Conservation (phyloP, 345 rosid species). For the Gossypium stocksii region DNA sequence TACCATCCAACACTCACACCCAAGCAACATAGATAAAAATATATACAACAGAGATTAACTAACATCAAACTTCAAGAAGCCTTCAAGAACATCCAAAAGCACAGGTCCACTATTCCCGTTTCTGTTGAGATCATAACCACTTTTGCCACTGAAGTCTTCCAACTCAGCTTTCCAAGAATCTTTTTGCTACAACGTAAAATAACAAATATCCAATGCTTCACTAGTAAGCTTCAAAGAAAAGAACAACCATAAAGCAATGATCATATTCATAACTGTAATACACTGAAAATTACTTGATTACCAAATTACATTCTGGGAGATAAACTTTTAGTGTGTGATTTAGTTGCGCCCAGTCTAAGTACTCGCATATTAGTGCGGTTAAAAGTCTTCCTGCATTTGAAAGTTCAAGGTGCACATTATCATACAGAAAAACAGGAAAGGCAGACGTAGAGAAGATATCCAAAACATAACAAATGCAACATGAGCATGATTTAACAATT, state of each 20-base stretch:
- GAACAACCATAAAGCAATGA: constrained; percentile 1
- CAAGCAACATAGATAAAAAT: not conserved
- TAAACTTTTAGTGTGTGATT: constrained; percentile 83
- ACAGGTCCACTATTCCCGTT: constrained; percentile 87
- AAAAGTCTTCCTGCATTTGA: constrained; percentile 71
- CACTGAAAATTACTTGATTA: constrained; percentile 46
- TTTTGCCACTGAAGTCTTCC: constrained; percentile 72
- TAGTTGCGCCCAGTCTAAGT: constrained; percentile 94
- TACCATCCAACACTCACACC: too few species aligned
- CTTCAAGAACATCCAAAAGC: constrained; percentile 89
- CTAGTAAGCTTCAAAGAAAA: not conserved
- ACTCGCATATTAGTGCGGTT: constrained; percentile 80
- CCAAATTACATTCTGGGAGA: constrained; percentile 97
- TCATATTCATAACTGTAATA: constrained; percentile 4
- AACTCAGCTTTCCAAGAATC: constrained; percentile 88
- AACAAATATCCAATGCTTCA: constrained; percentile 8
- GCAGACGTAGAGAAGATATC: not conserved
- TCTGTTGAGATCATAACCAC: constrained; percentile 74
- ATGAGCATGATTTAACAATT: not conserved
- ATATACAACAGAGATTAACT: constrained; percentile 10
- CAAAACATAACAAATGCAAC: not conserved
- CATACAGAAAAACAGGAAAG: not conserved
- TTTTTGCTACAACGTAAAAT: constrained; percentile 54
- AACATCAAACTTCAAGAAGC: constrained; percentile 89
- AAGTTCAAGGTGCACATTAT: constrained; percentile 7